Evolutionary conservation across 2,329 filamentous ascomycete species (phyloP).

Genomic region (Epichloe sylvatica): DNA sequence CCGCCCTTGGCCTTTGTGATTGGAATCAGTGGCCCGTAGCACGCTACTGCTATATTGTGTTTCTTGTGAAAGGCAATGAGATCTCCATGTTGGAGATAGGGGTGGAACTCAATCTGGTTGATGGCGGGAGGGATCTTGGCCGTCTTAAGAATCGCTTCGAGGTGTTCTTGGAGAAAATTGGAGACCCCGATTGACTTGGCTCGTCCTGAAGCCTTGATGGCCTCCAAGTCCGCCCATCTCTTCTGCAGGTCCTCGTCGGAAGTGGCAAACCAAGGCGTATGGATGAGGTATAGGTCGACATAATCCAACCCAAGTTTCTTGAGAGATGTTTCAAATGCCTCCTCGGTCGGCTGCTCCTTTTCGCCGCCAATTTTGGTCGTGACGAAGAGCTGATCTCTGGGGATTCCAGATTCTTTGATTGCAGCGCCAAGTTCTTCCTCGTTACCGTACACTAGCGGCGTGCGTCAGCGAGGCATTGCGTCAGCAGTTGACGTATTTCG

Average conservation of each 20-base stretch:
- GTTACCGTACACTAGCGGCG: constrained; percentile 43
- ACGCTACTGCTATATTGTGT: constrained; percentile 41
- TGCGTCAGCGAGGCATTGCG: background rate
- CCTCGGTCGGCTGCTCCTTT: constrained; percentile 26
- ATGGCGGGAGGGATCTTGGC: constrained; percentile 50
- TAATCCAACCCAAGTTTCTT: constrained; percentile 54
- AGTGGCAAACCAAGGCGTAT: constrained; percentile 40
- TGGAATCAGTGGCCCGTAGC: constrained; percentile 43
- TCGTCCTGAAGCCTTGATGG: constrained; percentile 51
- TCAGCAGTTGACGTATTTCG: background rate
- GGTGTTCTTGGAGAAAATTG: constrained; percentile 49
- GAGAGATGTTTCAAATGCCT: constrained; percentile 45
- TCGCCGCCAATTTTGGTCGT: constrained; percentile 41
- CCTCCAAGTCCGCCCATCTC: constrained; percentile 47
- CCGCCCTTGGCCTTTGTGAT: constrained; percentile 34
- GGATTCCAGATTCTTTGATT: constrained; percentile 51
- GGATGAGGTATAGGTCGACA: constrained; percentile 57
- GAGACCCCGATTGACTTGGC: constrained; percentile 62
- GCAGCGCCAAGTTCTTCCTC: constrained; percentile 58
- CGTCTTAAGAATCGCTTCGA: constrained; percentile 42
- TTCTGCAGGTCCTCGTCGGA: constrained; percentile 39
- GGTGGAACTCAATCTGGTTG: constrained; percentile 74
- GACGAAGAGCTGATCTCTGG: constrained; percentile 55
- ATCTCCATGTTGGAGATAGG: constrained; percentile 53
- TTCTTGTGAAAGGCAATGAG: constrained; percentile 43